phyloP scores from a whole-genome alignment of 805 yeast species.

The Saccharomycopsis schoenii region DNA sequence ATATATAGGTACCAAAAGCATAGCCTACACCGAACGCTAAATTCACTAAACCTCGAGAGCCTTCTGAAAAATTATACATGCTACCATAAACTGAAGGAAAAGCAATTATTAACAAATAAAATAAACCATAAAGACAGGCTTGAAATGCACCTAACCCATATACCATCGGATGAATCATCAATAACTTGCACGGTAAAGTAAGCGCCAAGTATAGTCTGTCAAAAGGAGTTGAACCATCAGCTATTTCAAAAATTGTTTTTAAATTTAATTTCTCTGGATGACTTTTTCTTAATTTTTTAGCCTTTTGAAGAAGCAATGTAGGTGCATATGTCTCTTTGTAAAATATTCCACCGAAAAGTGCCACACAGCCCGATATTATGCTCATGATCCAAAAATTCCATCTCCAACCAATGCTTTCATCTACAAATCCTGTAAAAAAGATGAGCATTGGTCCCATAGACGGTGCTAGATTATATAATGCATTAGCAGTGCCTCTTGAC shows the following conservation, averaged over 20 bases:
- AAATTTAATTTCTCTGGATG: slow-evolving; percentile 45
- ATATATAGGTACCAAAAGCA: slow-evolving; percentile 37
- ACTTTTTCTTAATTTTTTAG: slow-evolving; percentile 35
- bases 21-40: slow-evolving; percentile 49
- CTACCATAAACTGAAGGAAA: slow-evolving; percentile 45
- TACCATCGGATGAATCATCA: slow-evolving; percentile 53
- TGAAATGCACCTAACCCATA: slow-evolving; percentile 50
- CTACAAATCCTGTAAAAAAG: slow-evolving; percentile 42
- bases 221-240: slow-evolving; percentile 27
- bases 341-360: slow-evolving; percentile 33
- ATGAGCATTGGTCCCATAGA: slow-evolving; percentile 43
- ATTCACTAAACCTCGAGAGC: slow-evolving; percentile 50
- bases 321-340: slow-evolving; percentile 56
- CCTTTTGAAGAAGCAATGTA: slow-evolving; percentile 37
- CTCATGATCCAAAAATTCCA: slow-evolving; percentile 54
- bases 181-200: slow-evolving; percentile 43
- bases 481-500: slow-evolving; percentile 46
- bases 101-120: slow-evolving; percentile 52
- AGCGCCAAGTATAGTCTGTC: slow-evolving; percentile 26
- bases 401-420: slow-evolving; percentile 43
- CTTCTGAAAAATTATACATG: slow-evolving; percentile 36
- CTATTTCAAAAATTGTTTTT: slow-evolving; percentile 52
- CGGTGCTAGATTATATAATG: slow-evolving; percentile 49
- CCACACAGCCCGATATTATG: slow-evolving; percentile 44
- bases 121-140: slow-evolving; percentile 59